Evolutionary conservation across 441 rosid genomes (phyloP).

Genomic region (Kokia cookei): DNA sequence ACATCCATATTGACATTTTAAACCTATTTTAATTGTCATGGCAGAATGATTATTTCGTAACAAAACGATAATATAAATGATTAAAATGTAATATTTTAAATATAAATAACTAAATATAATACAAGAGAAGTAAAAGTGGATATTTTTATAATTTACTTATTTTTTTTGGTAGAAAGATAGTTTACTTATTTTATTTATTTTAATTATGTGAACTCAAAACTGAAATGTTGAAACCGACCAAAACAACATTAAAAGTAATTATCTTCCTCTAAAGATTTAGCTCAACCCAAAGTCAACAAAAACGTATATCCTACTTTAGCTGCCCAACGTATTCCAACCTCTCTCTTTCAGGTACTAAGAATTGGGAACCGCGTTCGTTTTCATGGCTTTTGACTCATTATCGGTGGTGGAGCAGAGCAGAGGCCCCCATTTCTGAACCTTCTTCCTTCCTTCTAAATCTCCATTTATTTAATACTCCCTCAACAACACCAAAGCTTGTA

Average conservation of each 20-base stretch:
- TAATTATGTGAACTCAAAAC: not conserved
- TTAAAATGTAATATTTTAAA: too few relatives aligned
- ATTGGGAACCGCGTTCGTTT: not conserved
- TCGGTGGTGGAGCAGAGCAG: not conserved
- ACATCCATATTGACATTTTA: too few relatives aligned
- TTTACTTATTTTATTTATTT: not conserved
- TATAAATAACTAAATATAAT: too few relatives aligned
- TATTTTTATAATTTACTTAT: not conserved
- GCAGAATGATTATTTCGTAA: too few relatives aligned
- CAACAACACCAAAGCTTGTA: not conserved
- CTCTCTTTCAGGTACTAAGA: not conserved
- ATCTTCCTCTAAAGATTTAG: not conserved
- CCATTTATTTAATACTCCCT: not conserved
- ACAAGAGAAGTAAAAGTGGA: too few relatives aligned
- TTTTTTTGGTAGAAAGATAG: too few relatives aligned
- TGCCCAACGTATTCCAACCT: not conserved
- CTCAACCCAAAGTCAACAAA: not conserved
- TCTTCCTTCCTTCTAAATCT: not conserved
- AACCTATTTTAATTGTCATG: too few relatives aligned
- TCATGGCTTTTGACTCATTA: not conserved
- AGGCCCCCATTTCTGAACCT: not conserved
- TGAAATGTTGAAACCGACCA: not conserved
- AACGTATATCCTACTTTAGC: not conserved
- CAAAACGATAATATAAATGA: too few relatives aligned
- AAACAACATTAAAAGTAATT: not conserved